Evolutionary conservation across 768 basidiomycete genomes (phyloP).

Genomic region (Hericium coralloides): DNA sequence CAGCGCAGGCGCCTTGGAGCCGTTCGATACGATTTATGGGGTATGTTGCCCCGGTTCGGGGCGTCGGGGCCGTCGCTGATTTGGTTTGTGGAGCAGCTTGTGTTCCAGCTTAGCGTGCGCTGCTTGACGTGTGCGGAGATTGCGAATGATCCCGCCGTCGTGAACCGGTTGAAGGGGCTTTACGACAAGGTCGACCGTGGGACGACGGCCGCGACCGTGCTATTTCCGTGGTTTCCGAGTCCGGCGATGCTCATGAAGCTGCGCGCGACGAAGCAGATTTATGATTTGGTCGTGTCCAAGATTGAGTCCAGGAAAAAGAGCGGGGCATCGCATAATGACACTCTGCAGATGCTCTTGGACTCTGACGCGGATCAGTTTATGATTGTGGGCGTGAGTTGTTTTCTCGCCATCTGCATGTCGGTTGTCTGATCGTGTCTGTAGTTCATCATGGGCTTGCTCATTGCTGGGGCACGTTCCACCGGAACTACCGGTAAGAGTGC

Average conservation of each 20-base stretch:
- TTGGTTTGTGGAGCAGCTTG: constrained; percentile 26
- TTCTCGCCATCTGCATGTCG: neutral
- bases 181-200: constrained; percentile 63
- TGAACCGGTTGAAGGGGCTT: constrained; percentile 50
- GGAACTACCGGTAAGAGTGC: constrained; percentile 50
- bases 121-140: constrained; percentile 61
- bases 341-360: constrained; percentile 69
- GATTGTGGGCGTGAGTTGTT: constrained; percentile 54
- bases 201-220: constrained; percentile 63
- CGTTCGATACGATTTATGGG: constrained; percentile 63
- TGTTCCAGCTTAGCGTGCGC: constrained; percentile 68
- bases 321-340: constrained; percentile 51
- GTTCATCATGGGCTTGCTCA: constrained; percentile 78
- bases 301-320: constrained; percentile 50
- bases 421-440: constrained; percentile 22
- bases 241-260: constrained; percentile 65
- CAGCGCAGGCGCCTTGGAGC: constrained; percentile 53
- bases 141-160: constrained; percentile 52
- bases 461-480: constrained; percentile 75
- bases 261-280: constrained; percentile 67
- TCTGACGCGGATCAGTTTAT: constrained; percentile 57
- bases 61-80: neutral
- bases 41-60: constrained; percentile 23
- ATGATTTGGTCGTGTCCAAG: constrained; percentile 53
- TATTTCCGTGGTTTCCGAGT: constrained; percentile 70